Base-by-base conservation (phyloP, 2,329 filamentous ascomycete species). In the Ramichloridium luteum region DNA sequence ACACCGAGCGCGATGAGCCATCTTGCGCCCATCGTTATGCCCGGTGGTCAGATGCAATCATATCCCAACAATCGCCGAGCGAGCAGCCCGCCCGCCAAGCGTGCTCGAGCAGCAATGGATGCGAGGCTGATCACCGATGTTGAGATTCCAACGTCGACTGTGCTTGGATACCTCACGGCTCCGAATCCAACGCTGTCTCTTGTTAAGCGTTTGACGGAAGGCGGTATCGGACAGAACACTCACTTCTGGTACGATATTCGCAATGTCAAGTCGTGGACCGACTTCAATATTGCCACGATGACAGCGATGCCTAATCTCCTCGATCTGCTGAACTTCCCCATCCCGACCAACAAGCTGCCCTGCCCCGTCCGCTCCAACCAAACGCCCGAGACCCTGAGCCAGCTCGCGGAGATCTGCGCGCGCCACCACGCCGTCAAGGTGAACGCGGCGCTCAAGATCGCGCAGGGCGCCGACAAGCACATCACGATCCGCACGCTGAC, bases 231-330 rank as follows among this genome's bases (percentile, higher is more conserved):
- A 49, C 71, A 68, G 58, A 78, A 70, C 48, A 83, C 78, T 55
- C 77, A 93, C 62, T 93, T 88, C 58, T 96, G 88, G 88, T 94
- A 84, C 81, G 88, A 96, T 50, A 71, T 93, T 36, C 80, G 88
- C 45, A 88, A 92, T 54, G 67, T 94, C 44, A 75, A 82, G 40
- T 70, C 75, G 39, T 94, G 88, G 88, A 71, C 70, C 31, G 70
- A 74, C 45, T 94, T 94, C 69, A 82, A 73, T 43, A 63, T 81
- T 8, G 57, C 67, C 32, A 74, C 77, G 35, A 77, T 94, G 53
- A 68, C 78, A 44, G 65, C 72, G 4, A 74, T 93, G 27, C 80
- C 79, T 1, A 76, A 75, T 17, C 76, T 90, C 14, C 68, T 77
- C 5, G 66, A 72, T 13, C 72, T 93, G 13, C 73, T 94, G 36